Evolutionary conservation across 495 filamentous ascomycete species (phyloP), one percentile per base, ranked within the genome.

Genomic region (Aspergillus kassunensis): DNA sequence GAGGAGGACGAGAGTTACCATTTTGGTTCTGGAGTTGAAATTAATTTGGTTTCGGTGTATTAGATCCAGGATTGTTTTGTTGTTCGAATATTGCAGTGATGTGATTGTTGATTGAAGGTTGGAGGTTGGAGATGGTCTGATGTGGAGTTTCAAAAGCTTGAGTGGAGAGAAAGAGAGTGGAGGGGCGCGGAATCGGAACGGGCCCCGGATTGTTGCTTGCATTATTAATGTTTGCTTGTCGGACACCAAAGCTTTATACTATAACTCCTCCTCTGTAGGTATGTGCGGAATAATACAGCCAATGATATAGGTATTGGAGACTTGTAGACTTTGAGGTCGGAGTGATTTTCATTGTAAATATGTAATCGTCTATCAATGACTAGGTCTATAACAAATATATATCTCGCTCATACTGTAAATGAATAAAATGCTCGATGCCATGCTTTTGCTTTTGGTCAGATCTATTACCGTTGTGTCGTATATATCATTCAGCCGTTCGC

Each of bases 211-310:
- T 46, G 10, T 27, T 36, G 33, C 18, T 36, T 25, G 31, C 20
- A 36, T 47, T 36, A 47, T 23, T 47, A 47, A 47, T 47, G 44
- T 24, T 45, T 45, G 42, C n/a, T 15, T 15, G 16, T 40, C 16
- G 16, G 16, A 20, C 36, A 40, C 19, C 18, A 19, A 12, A 20
- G 36, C 6, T 10, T 29, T 29, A 6, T 29, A 29, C 10, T 29
- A 10, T 29, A 10, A 29, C 27, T 29, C 5, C 27, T 29, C 27
- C 27, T 29, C n/a, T n/a, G n/a, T n/a, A n/a, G n/a, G n/a, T n/a
- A n/a, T n/a, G n/a, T n/a, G n/a, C n/a, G n/a, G n/a, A n/a, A n/a
- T n/a, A n/a, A n/a, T 27, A 27, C 4, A 27, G 24, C 24, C 24
- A 9, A 27, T 27, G 24, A 9, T 4, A 4, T 27, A 27, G 24